These are phyloP conservation scores for Fomes fomentarius DNA, from an alignment of 1,284 basidiomycete species.

Conservation along the genomic window DNA sequence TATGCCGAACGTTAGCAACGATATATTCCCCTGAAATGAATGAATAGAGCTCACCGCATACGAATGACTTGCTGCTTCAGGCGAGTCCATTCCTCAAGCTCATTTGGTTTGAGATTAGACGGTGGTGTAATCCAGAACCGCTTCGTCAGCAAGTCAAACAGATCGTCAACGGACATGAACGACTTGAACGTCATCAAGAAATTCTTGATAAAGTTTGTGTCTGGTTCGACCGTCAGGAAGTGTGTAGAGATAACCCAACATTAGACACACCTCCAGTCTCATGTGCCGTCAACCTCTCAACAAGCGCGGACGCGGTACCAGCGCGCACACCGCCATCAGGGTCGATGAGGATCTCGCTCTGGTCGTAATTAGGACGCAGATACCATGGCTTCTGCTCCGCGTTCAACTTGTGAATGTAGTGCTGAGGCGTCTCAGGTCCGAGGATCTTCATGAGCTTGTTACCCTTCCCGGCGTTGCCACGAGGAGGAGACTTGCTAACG, in stretches of 20 bases:
- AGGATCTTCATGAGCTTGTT: constrained; percentile 78
- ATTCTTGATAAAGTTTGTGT: constrained; percentile 85
- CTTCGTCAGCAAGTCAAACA: constrained; percentile 85
- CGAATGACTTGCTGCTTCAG: constrained; percentile 91
- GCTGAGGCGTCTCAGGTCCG: constrained; percentile 67
- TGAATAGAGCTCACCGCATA: constrained; percentile 65
- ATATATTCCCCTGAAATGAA: background rate
- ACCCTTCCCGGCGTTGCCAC: constrained; percentile 40
- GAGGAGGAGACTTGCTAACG: constrained; percentile 36
- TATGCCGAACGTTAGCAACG: constrained; percentile 32
- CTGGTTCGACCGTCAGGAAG: constrained; percentile 42
- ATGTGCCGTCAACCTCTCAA: constrained; percentile 91
- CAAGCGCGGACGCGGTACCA: constrained; percentile 84
- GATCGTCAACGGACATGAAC: constrained; percentile 85
- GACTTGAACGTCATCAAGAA: constrained; percentile 98
- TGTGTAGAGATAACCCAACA: background rate
- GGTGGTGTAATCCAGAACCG: constrained; percentile 87
- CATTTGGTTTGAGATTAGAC: constrained; percentile 60
- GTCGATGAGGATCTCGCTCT: constrained; percentile 84
- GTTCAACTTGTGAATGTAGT: constrained; percentile 52
- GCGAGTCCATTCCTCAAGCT: constrained; percentile 84
- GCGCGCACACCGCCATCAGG: constrained; percentile 84
- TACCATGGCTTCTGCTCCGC: constrained; percentile 81
- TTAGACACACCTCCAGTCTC: constrained; percentile 79
- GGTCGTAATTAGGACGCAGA: constrained; percentile 79